These are phyloP conservation scores for Lippia alba DNA, from an alignment of 305 asterid genomes.

Conservation along the genomic window DNA sequence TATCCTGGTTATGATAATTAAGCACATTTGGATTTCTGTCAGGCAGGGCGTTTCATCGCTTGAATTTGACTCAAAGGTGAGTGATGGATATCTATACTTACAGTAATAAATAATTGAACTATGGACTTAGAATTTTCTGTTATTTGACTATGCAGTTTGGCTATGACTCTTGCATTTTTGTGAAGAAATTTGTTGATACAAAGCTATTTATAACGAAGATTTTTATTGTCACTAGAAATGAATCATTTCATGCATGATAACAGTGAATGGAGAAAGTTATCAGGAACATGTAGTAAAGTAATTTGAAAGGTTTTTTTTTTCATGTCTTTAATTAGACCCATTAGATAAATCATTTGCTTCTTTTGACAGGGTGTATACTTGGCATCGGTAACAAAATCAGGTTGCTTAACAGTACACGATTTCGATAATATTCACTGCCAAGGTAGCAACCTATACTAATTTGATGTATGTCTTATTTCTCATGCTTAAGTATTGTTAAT, in stretches of 20 bases:
- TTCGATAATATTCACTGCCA: conserved; percentile 66
- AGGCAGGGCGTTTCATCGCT: conserved; percentile 81
- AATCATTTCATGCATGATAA: too few relatives aligned
- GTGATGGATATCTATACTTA: conserved; percentile 26
- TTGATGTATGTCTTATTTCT: conserved; percentile 6
- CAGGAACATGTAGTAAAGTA: too few relatives aligned
- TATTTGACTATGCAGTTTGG: not conserved
- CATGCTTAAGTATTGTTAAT: not conserved
- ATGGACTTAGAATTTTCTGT: conserved; percentile 20
- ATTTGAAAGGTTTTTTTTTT: not conserved
- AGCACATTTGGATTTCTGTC: conserved; percentile 31
- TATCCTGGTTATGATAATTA: conserved; percentile 1
- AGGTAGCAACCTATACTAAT: conserved; percentile 53
- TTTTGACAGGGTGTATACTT: conserved; percentile 79
- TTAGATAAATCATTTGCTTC: conserved; percentile 25
- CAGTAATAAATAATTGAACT: conserved; percentile 24
- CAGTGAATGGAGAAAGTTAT: too few relatives aligned
- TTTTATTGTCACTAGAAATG: too few relatives aligned
- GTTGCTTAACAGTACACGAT: conserved; percentile 94
- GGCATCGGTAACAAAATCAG: conserved; percentile 87
- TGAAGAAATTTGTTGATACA: not conserved
- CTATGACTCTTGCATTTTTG: not conserved
- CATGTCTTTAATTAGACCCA: conserved; percentile 8
- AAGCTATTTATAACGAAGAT: not conserved
- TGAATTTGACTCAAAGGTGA: conserved; percentile 92